Conservation (phyloP, 208 protist genomes). For the Trichomonas tenax region DNA sequence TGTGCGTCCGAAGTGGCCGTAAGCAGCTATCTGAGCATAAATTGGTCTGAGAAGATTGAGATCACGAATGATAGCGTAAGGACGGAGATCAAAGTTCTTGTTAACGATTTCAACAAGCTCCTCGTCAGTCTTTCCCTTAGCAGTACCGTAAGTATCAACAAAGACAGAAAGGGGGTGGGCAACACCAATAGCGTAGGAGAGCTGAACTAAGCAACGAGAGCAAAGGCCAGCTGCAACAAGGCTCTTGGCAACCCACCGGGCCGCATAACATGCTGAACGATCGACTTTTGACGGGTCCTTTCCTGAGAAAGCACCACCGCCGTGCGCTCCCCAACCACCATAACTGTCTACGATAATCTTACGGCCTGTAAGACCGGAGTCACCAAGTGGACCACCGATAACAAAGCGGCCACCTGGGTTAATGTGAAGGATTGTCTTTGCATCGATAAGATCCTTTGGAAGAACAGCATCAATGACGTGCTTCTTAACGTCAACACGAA, state of each 20-base stretch:
- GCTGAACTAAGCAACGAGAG: conserved; percentile 79
- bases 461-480: conserved; percentile 80
- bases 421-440: conserved; percentile 81
- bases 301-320: conserved; percentile 98
- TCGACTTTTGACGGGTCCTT: conserved; percentile 99
- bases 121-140: conserved; percentile 41
- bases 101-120: conserved; percentile 66
- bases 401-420: conserved; percentile 96
- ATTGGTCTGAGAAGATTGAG: conserved; percentile 81
- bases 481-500: conserved; percentile 63
- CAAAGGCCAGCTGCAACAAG: conserved; percentile 76
- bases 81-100: conserved; percentile 92
- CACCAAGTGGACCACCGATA: conserved; percentile 94
- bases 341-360: conserved; percentile 99
- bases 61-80: conserved; percentile 82
- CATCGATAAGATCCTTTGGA: conserved; percentile 70
- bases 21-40: conserved; percentile 81
- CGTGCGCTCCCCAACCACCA: conserved; percentile 97
- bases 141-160: conserved; percentile 93
- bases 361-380: conserved; percentile 95
- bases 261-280: conserved; percentile 92
- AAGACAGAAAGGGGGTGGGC: conserved; percentile 68
- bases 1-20: conserved; percentile 93
- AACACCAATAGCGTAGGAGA: conserved; percentile 98
- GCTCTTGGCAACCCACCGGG: conserved; percentile 97